Conservation (phyloP, 2,329 filamentous ascomycete genomes). For the Hymenoscyphus fructigenus region DNA sequence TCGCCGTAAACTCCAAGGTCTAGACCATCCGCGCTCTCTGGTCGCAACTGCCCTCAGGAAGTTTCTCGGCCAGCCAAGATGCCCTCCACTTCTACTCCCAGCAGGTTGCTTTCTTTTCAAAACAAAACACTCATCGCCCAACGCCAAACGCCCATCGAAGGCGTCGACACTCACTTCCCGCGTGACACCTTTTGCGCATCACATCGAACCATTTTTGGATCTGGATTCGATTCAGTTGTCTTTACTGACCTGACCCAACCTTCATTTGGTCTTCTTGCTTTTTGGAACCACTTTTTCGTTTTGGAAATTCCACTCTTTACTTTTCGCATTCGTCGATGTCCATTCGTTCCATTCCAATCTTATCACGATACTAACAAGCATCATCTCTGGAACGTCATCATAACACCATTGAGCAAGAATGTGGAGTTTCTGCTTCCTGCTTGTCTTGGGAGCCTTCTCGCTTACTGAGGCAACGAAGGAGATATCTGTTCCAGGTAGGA, state of each 20-base stretch:
- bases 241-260: background rate
- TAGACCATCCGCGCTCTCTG: background rate
- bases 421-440: background rate
- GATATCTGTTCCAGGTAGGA: conserved; percentile 5
- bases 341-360: conserved; percentile 1
- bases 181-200: background rate
- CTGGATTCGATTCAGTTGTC: background rate
- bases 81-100: background rate
- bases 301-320: background rate
- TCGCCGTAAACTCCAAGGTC: background rate
- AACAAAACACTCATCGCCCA: background rate
- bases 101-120: background rate
- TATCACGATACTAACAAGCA: background rate
- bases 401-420: background rate
- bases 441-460: background rate
- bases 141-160: background rate
- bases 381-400: background rate
- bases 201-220: conserved; percentile 2
- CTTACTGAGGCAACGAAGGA: background rate
- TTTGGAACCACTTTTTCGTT: background rate
- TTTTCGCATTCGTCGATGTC: conserved; percentile 3
- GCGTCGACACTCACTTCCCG: background rate
- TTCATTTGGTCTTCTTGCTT: conserved; percentile 1
- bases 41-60: background rate
- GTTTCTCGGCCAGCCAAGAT: background rate